These are phyloP conservation scores for Colletotrichum echinochloae DNA, from an alignment of 2,329 filamentous ascomycete species.

Conservation along the genomic window DNA sequence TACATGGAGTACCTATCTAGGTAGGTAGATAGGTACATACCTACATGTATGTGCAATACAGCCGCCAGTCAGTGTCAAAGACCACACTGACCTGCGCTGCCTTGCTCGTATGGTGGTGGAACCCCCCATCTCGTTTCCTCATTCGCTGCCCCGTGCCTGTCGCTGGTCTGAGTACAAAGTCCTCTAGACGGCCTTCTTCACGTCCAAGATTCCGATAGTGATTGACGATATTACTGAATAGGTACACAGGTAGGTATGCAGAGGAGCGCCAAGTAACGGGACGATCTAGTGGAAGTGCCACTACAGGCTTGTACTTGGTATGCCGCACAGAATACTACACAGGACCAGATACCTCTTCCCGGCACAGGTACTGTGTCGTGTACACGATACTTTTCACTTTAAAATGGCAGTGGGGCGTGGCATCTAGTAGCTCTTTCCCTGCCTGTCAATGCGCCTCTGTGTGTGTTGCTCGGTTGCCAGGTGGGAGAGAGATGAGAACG, in stretches of 20 bases:
- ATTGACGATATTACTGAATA: background rate
- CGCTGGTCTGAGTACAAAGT: background rate
- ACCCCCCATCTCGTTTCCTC: background rate
- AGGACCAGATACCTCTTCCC: background rate
- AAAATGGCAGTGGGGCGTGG: conserved; percentile 15
- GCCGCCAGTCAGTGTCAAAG: conserved; percentile 26
- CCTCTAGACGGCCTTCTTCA: background rate
- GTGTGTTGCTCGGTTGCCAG: conserved; percentile 31
- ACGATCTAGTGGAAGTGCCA: background rate
- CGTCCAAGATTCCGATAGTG: background rate
- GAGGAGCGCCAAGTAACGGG: background rate
- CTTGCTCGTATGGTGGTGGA: background rate
- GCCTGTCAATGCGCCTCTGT: conserved; percentile 27
- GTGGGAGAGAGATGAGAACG: conserved; percentile 13
- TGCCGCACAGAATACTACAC: background rate
- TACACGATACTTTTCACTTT: background rate
- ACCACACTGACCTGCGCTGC: conserved; percentile 18
- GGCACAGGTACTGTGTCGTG: background rate
- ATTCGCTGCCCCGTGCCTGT: background rate
- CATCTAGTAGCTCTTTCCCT: conserved; percentile 33
- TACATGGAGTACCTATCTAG: background rate
- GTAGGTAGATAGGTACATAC: too few relatives aligned
- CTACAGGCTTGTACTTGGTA: background rate
- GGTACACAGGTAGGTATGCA: background rate
- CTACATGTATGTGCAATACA: background rate